Conservation (phyloP, 176 grass and related monocot genomes). For the Thinopyrum elongatum region DNA sequence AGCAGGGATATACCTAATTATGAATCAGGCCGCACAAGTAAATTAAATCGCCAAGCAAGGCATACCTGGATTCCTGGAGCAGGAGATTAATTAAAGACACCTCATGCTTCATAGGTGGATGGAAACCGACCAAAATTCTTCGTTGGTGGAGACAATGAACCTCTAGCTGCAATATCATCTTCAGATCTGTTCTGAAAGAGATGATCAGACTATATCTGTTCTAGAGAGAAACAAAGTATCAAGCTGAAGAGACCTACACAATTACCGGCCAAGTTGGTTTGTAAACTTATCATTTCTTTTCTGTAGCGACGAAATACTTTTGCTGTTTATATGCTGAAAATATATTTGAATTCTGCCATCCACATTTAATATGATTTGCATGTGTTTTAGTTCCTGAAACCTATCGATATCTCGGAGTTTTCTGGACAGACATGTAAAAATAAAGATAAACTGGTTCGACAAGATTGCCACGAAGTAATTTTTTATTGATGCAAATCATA, state of each 20-base stretch:
- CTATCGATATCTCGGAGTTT: neutral
- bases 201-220: too few relatives aligned
- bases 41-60: conserved; percentile 48
- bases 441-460: neutral
- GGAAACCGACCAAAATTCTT: conserved; percentile 55
- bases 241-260: too few relatives aligned
- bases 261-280: too few relatives aligned
- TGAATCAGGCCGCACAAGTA: conserved; percentile 27
- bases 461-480: neutral
- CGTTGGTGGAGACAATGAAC: conserved; percentile 35
- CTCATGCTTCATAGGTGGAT: conserved; percentile 76
- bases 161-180: conserved; percentile 54
- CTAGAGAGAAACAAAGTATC: too few relatives aligned
- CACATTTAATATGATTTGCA: too few relatives aligned
- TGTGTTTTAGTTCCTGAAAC: neutral
- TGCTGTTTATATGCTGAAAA: too few relatives aligned
- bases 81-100: conserved; percentile 91
- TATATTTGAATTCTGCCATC: too few relatives aligned
- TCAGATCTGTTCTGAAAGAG: conserved; percentile 34
- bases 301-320: too few relatives aligned
- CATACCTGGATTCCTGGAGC: conserved; percentile 50
- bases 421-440: neutral
- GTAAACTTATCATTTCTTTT: too few relatives aligned
- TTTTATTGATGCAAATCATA: neutral
- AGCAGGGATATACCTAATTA: conserved; percentile 24